Base-by-base conservation (phyloP, 306 rosid species). In the Rosa chinensis region DNA sequence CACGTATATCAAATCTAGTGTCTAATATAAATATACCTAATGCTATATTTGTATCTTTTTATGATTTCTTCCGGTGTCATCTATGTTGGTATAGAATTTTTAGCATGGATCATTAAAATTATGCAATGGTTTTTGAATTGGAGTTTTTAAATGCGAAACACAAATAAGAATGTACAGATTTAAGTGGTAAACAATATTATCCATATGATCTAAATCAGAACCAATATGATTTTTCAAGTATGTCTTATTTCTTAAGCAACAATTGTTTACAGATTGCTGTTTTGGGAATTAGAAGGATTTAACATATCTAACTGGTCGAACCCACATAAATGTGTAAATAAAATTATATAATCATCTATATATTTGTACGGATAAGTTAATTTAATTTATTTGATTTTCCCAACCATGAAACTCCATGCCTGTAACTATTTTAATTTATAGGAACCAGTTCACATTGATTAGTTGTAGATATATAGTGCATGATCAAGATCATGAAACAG, bases 21-120 rank as follows among this genome's bases (percentile, higher is more conserved):
- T n/a, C n/a, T 56, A 53, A 32, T 73, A 53, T 49, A 72, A 10
- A 53, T 37, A 53, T 6, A 64, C 49, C 13, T 3, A 21, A 20
- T 55, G 43, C 47, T 40, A 10, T 4, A 78, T 43, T 12, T 48
- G 59, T 32, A 62, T 64, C 13, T 43, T 44, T 59, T 59, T 23
- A 10, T 59, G 66, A 63, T 59, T 75, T 75, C 70, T 61, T 75
- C 10, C 61, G 16, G 44, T 59, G 78, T 44, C 66, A 9, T 75
- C 32, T 43, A 5, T 45, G 70, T 59, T 40, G 69, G 58, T 44
- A 25, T 25, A 5, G 44, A 44, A 64, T 64, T 64, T 59, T 17
- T 59, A 42, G 44, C 25, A 43, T 58, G 68, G 55, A 59, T 43
- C 59, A 75, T 61, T 56, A 21, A 14, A 74, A 56, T 56, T 74